Conservation (phyloP, 108 stramenopile species). For the Cyclotella cryptica region DNA sequence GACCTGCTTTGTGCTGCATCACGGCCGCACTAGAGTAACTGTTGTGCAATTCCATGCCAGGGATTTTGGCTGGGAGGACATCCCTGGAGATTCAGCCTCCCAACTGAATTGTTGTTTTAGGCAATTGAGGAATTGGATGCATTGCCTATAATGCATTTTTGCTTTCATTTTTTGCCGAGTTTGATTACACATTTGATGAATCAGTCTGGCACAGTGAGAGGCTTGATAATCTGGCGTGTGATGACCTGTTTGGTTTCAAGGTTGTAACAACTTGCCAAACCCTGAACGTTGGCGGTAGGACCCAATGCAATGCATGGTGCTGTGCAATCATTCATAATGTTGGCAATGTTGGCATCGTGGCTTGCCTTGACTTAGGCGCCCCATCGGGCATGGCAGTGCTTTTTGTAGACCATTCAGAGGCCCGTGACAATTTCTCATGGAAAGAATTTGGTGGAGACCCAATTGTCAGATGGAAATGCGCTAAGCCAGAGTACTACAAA, state of each 20-base stretch:
- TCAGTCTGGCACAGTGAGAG: background rate
- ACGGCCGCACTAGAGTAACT: too few relatives aligned
- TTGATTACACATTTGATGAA: background rate
- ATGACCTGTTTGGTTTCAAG: background rate
- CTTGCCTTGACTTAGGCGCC: background rate
- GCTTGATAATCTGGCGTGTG: background rate
- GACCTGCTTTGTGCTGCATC: too few relatives aligned
- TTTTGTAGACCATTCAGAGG: background rate
- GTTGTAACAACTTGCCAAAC: background rate
- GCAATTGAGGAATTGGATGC: too few relatives aligned
- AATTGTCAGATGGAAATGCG: background rate
- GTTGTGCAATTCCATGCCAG: too few relatives aligned
- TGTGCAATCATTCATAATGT: background rate
- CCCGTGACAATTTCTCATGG: background rate
- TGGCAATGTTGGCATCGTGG: background rate
- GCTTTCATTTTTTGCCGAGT: too few relatives aligned
- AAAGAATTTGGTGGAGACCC: background rate
- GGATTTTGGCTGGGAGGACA: too few relatives aligned
- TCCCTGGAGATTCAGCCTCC: too few relatives aligned
- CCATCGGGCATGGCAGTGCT: background rate
- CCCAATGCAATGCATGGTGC: conserved; percentile 4
- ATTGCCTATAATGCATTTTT: too few relatives aligned
- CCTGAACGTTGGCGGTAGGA: background rate
- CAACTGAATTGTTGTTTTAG: too few relatives aligned
- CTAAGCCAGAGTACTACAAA: background rate